phyloP scores from a whole-genome alignment of 306 rosid species.

The Malus asiatica region DNA sequence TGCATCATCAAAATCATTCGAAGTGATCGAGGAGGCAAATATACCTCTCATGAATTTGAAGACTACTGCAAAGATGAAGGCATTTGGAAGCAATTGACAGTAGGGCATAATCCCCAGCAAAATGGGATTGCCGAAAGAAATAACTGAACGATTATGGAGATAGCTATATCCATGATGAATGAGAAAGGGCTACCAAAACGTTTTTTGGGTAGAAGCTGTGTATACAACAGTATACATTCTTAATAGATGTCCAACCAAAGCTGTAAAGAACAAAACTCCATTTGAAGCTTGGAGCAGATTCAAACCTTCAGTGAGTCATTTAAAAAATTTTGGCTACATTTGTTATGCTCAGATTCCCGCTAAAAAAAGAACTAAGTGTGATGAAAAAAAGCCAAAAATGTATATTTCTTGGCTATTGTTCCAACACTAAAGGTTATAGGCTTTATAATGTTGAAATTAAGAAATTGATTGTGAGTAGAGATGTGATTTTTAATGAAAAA shows the following conservation, averaged over 20 bases:
- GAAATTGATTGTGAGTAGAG: not conserved
- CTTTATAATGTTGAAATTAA: not conserved
- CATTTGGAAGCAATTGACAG: not conserved
- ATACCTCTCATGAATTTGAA: not conserved
- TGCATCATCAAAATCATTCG: not conserved
- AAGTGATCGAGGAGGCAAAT: not conserved
- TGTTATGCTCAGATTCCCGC: not conserved
- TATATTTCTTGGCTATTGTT: not conserved
- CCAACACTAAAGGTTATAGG: not conserved
- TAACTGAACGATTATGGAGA: not conserved
- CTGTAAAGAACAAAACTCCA: not conserved
- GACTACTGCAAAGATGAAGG: not conserved
- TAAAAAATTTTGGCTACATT: not conserved
- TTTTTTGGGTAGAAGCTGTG: not conserved
- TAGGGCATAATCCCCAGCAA: not conserved
- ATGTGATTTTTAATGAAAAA: not conserved
- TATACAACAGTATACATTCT: not conserved
- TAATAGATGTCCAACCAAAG: not conserved
- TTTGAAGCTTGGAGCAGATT: not conserved
- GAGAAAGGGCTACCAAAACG: not conserved
- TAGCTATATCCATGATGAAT: not conserved
- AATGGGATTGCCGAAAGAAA: not conserved
- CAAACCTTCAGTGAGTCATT: not conserved
- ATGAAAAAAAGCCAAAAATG: constrained; percentile 6
- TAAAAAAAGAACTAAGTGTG: not conserved